phyloP scores from a whole-genome alignment of 371 early-diverging fungal genomes.

The Mortierella sp. region DNA sequence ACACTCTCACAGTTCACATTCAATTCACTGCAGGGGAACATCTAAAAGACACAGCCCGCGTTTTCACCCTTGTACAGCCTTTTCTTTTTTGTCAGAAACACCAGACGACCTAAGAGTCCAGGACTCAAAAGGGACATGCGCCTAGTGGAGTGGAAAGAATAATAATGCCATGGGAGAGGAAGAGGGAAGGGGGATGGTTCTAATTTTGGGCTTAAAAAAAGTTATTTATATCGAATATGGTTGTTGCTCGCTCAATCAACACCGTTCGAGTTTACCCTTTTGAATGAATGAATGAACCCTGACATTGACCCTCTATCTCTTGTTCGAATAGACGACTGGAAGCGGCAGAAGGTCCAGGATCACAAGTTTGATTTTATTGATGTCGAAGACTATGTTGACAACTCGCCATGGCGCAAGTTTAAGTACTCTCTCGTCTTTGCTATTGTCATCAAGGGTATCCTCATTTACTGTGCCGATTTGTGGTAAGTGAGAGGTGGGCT shows the following conservation, averaged over 20 bases:
- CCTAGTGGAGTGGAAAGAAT: neutral
- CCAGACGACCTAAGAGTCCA: neutral
- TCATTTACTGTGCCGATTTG: slow-evolving; percentile 83
- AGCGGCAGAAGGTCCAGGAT: slow-evolving; percentile 73
- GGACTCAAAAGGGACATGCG: neutral
- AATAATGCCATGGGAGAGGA: neutral
- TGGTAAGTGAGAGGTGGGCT: slow-evolving; percentile 59
- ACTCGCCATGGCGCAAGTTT: slow-evolving; percentile 58
- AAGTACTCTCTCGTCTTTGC: slow-evolving; percentile 77
- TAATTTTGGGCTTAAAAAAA: slow-evolving; percentile 22
- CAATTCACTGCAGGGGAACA: neutral
- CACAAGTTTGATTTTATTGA: slow-evolving; percentile 93
- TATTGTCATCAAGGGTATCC: slow-evolving; percentile 77
- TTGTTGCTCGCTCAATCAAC: neutral
- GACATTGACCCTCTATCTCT: neutral
- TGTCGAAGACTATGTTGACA: slow-evolving; percentile 80
- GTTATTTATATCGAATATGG: slow-evolving; percentile 21
- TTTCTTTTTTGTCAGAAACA: neutral
- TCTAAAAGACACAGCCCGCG: neutral
- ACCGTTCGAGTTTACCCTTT: slow-evolving; percentile 14
- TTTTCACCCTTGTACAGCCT: neutral
- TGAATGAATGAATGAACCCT: neutral
- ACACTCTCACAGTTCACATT: too few species aligned
- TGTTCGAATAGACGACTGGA: slow-evolving; percentile 56
- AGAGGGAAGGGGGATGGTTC: slow-evolving; percentile 5